Base-by-base conservation (phyloP, 768 basidiomycete species). In the Tricholoma saponaceum region DNA sequence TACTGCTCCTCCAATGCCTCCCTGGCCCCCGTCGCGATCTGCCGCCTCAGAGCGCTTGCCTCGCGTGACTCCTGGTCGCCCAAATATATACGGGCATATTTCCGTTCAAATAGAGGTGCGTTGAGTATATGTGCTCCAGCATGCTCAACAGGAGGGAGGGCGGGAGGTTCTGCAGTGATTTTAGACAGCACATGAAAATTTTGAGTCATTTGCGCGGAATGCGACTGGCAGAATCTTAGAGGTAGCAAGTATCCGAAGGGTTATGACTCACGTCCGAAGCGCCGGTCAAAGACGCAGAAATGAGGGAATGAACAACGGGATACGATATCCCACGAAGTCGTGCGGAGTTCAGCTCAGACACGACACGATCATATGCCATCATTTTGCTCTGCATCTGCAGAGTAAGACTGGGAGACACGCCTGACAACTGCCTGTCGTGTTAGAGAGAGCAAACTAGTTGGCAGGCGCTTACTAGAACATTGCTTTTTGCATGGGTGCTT, bases 311-410 rank as follows among this genome's bases (percentile, higher is more conserved):
- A 7, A 93, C 73, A 58, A 94, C 79, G 5, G 91, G 90, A 69
- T 81, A 93, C 1, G 87, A 91, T 5, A 79, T 84, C 16, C 84
- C 87, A 2, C 86, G 82, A 16, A 87, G 73, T 43, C 94, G 78
- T 0, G 90, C 83, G 37, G 78, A 71, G 74, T 97, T 95, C 52
- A 98, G 75, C 22, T 91, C 85, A 6, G 82, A 76, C 43, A 98
- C 76, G 30, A 90, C 86, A 50, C 85, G 84, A 75, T 95, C 91
- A 69, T 98, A 99, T 12, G 85, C 87, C 89, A 98, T 92, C 95
- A 98, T 95, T 73, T 91, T 92, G 72, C 82, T 85, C 70, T 95
- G 94, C 87, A 90, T 90, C 67, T 92, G 89, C 39, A 90, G 70
- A 13, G 80, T 84, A 20, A 87, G 72, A 58, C 79, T 84, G 0